Conservation (phyloP, 2,329 filamentous ascomycete genomes). For the Exophiala mesophila region DNA sequence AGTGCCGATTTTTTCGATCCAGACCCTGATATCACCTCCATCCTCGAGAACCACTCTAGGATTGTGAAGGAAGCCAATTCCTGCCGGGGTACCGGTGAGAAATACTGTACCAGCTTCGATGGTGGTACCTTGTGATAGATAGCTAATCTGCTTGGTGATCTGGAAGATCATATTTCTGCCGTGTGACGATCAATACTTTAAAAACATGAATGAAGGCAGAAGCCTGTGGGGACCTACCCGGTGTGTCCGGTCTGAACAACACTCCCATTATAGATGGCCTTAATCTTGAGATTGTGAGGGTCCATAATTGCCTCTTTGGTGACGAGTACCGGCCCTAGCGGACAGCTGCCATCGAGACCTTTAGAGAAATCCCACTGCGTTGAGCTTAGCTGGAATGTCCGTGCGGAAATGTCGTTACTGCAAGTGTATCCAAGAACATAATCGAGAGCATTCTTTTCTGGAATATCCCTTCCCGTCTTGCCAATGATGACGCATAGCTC, state of each 20-base stretch:
- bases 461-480: slow-evolving; percentile 36
- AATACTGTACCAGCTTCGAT: slow-evolving; percentile 36
- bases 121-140: slow-evolving; percentile 37
- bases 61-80: slow-evolving; percentile 40
- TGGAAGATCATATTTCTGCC: slow-evolving; percentile 36
- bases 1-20: slow-evolving; percentile 47
- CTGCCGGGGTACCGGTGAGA: slow-evolving; percentile 41
- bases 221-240: slow-evolving; percentile 14
- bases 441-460: slow-evolving; percentile 33
- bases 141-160: slow-evolving; percentile 35
- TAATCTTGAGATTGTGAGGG: slow-evolving; percentile 38
- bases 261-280: slow-evolving; percentile 25
- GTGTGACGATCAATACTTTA: not conserved
- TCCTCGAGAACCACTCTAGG: slow-evolving; percentile 37
- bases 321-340: slow-evolving; percentile 31
- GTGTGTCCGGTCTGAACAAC: slow-evolving; percentile 23
- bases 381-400: slow-evolving; percentile 35
- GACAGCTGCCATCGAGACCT: slow-evolving; percentile 39
- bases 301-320: slow-evolving; percentile 33
- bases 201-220: not conserved
- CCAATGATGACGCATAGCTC: slow-evolving; percentile 38
- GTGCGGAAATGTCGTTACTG: slow-evolving; percentile 38
- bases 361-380: slow-evolving; percentile 39
- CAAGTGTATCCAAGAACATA: slow-evolving; percentile 40
- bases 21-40: slow-evolving; percentile 42